phyloP scores from a whole-genome alignment of 495 filamentous ascomycete species.

The Glarea lozoyensis region DNA sequence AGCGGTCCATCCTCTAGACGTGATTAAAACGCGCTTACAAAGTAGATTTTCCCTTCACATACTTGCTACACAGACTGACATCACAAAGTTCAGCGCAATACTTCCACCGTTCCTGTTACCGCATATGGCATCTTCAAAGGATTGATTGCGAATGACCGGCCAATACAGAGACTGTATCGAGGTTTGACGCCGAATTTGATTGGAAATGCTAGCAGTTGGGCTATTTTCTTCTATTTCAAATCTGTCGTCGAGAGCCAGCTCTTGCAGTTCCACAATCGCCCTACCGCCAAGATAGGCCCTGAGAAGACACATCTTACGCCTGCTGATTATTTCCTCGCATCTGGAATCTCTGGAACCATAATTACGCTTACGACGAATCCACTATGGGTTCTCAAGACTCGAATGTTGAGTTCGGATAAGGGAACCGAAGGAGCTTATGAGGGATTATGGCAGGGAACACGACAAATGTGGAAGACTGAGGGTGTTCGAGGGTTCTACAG shows the following conservation, averaged over 20 bases:
- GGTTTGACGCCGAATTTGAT: constrained; percentile 84
- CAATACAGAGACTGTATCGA: constrained; percentile 67
- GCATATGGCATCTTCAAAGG: constrained; percentile 32
- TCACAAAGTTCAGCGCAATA: constrained; percentile 17
- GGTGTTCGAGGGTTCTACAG: constrained; percentile 83
- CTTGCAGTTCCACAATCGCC: constrained; percentile 11
- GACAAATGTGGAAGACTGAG: constrained; percentile 54
- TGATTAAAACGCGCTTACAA: constrained; percentile 93
- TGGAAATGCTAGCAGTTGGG: constrained; percentile 88
- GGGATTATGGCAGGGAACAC: constrained; percentile 60
- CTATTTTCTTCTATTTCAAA: constrained; percentile 75
- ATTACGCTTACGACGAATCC: constrained; percentile 86
- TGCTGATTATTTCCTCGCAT: constrained; percentile 75
- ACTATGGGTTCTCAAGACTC: constrained; percentile 97
- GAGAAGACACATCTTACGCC: constrained; percentile 28
- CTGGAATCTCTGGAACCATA: constrained; percentile 61
- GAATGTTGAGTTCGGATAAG: constrained; percentile 82
- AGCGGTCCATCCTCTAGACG: constrained; percentile 77
- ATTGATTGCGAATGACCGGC: constrained; percentile 31
- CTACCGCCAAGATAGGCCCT: neutral
- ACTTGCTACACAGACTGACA: constrained; percentile 3
- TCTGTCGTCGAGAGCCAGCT: constrained; percentile 30
- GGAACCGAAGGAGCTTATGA: constrained; percentile 69
- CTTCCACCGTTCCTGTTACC: constrained; percentile 25
- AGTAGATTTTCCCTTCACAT: constrained; percentile 34